These are phyloP conservation scores for Mycosphaerella arachidis DNA, from an alignment of 2,329 filamentous ascomycete species.

Conservation along the genomic window DNA sequence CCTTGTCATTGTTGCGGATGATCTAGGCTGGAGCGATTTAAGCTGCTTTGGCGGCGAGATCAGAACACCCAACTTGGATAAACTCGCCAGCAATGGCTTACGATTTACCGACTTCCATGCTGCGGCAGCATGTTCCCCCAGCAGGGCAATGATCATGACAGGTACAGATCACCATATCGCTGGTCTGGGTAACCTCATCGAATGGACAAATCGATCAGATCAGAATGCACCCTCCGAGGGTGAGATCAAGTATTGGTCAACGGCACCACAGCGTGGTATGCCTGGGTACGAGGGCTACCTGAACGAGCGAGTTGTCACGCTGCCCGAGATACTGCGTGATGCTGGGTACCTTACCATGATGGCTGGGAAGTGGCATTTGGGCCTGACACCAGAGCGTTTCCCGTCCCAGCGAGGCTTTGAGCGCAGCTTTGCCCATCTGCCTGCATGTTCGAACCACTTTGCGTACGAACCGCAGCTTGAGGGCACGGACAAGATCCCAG, in stretches of 20 bases:
- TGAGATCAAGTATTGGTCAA: constrained; percentile 42
- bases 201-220: constrained; percentile 53
- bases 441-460: constrained; percentile 57
- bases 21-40: constrained; percentile 45
- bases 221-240: constrained; percentile 51
- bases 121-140: constrained; percentile 61
- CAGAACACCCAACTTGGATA: constrained; percentile 56
- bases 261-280: constrained; percentile 52
- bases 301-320: constrained; percentile 55
- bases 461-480: constrained; percentile 48
- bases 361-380: constrained; percentile 61
- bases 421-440: constrained; percentile 55
- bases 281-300: constrained; percentile 62
- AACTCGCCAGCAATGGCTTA: constrained; percentile 44
- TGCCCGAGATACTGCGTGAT: constrained; percentile 57
- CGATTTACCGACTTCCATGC: constrained; percentile 63
- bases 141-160: constrained; percentile 62
- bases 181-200: constrained; percentile 55
- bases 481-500: constrained; percentile 34
- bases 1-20: constrained; percentile 46
- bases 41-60: constrained; percentile 59
- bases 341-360: constrained; percentile 58
- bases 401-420: constrained; percentile 57
- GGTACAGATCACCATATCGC: constrained; percentile 60
- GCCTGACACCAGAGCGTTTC: constrained; percentile 53